Base-by-base conservation (phyloP, 1,139 yeast genomes). In the Geotrichum bryndzae region DNA sequence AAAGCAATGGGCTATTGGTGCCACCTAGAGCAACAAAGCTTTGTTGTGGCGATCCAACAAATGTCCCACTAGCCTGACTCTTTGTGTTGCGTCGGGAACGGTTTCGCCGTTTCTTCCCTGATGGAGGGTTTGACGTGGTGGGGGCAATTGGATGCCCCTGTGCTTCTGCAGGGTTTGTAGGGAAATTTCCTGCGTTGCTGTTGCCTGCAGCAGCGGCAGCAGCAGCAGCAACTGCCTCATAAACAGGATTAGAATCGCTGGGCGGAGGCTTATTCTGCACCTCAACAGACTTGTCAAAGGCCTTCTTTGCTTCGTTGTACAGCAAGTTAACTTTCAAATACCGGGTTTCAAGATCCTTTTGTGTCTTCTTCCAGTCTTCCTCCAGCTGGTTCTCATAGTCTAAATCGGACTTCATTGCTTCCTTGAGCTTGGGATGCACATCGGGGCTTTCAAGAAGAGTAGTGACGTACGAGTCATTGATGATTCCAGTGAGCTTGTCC, bases 321-420 rank as follows among this genome's bases (percentile, higher is more conserved):
- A 68, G 67, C 33, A 68, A 66, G 56, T 71, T 69, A n/a, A 72
- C 74, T 52, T 67, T 66, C 15, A 74, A 65, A 56, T 75, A 74
- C 2, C 76, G 65, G 53, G 70, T 65, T 60, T 73, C 77, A 38
- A 74, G 68, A n/a, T 66, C 70, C 53, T 72, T 72, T 58, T 74
- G 77, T 3, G 67, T 68, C 52, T 66, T 67, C 41, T 66, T 65
- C 78, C 78, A 75, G 11, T 68, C 67, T 8, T 65, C 67, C 57
- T 75, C 77, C 11, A 71, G 68, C 56, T 66, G 67, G 46, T 61
- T 60, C 48, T 72, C 74, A 27, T 60, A 62, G 8, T 65, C 65
- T 22, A 66, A 54, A 55, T 72, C 74, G 1, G 59, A 53, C n/a
- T 58, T 62, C 22, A 72, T 59, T 31, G 62, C 61, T 4, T 62